Evolutionary conservation across 371 early-diverging fungal species (phyloP), one percentile per base, ranked within the genome.

Genomic region (Haplosporangium sp.): DNA sequence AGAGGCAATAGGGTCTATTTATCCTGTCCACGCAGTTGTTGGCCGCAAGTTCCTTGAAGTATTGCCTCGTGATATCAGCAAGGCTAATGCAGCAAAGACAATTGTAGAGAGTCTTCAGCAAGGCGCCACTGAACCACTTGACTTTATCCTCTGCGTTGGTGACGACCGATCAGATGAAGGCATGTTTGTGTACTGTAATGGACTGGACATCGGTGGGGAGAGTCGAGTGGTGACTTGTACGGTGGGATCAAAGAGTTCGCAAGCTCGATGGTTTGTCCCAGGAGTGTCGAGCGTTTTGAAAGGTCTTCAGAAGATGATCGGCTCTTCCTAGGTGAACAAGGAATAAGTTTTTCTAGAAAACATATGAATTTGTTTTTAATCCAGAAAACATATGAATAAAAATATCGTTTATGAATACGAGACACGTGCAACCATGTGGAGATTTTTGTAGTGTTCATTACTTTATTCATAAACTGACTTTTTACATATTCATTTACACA

Each of bases 41-140:
- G 98, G 97, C 38, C 96, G 95, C 67, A 97, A 97, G 83, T 96
- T 93, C 50, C 90, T 98, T 27, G 98, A 98, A 82, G 97, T 84
- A 60, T 89, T 86, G 85, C 94, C 94, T 6, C 87, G 90, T 35
- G 91, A 90, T 68, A 86, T 91, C 42, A 89, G 87, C 76, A 94
- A 95, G 83, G 91, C 91, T 3, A 84, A 84, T 1, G 89, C 61
- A 84, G 88, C 38, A 81, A 88, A 45, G 84, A 89, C 38, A 79
- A 94, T 61, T 69, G 92, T 61, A 84, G 89, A 82, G 83, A 86
- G 65, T 84, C 65, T 71, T 10, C 66, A 52, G 15, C 70, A 78
- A 37, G 70, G 69, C 15, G 20, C 47, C 3, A 87, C 35, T 0
- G 37, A 66, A 4, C 53, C 86, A 1, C 72, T 85, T 39, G 94